Conservation (phyloP, 768 basidiomycete genomes). For the Amanita pallidorosea region DNA sequence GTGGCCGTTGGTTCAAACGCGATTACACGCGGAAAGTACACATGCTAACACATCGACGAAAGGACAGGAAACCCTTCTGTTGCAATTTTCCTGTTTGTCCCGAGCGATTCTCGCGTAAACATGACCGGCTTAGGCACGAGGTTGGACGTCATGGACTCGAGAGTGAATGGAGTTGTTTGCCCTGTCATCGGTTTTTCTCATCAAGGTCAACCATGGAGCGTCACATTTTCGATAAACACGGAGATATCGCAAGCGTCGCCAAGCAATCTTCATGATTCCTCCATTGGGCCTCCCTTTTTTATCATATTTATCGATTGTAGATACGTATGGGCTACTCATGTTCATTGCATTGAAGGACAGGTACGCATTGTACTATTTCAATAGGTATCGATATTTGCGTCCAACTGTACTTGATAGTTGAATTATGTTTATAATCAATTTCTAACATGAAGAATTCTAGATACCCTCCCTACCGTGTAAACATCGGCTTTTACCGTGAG, state of each 20-base stretch:
- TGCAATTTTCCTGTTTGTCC: constrained; percentile 5
- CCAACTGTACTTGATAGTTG: too few relatives aligned
- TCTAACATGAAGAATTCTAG: too few relatives aligned
- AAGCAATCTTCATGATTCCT: background rate
- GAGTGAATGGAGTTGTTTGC: constrained; percentile 7
- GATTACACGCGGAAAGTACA: constrained; percentile 8
- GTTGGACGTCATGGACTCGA: constrained; percentile 6
- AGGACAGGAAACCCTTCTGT: constrained; percentile 4
- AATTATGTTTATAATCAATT: too few relatives aligned
- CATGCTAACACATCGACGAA: constrained; percentile 6
- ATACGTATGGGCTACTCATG: background rate
- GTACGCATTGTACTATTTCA: background rate
- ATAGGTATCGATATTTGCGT: too few relatives aligned
- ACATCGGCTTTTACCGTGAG: too few relatives aligned
- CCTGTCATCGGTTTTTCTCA: constrained; percentile 7
- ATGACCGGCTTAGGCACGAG: constrained; percentile 6
- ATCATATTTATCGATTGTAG: background rate
- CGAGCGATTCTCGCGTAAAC: constrained; percentile 7
- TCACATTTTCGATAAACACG: constrained; percentile 8
- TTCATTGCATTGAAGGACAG: background rate
- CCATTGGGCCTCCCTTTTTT: background rate
- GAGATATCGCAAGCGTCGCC: background rate
- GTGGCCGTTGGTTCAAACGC: constrained; percentile 8
- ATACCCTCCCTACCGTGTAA: too few relatives aligned
- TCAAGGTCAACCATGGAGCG: constrained; percentile 6